Base-by-base conservation (phyloP, 164 flowering plant genomes). In the Piper longum region DNA sequence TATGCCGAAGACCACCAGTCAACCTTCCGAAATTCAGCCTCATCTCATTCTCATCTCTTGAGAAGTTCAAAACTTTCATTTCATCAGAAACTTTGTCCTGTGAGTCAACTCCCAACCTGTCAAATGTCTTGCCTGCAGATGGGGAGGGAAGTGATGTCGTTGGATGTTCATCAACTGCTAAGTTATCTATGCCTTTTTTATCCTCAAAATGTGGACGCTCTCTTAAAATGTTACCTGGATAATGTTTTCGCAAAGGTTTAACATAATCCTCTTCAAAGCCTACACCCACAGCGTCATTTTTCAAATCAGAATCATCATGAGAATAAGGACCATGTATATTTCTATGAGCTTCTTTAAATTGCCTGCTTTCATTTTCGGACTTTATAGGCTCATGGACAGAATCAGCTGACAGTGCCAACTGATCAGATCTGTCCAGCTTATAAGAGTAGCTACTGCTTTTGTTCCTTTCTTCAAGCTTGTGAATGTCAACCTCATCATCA, bases 1-100 rank as follows among this genome's bases (percentile, higher is more conserved):
- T 89, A 70, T 91, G 85, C 52, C 87, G 71, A 55, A 81, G 63
- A 61, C 98, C 98, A 71, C 98, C 98, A 1, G 70, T 79, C 66
- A 89, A 70, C 16, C 17, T 72, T 56, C 83, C 88, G 16, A 82
- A 74, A 18, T 72, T 84, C 64, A 87, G 65, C 57, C 65, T 79
- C 5, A 58, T 66, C 40, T 61, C 79, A 61, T 64, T 70, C 45
- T 72, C 87, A 9, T 59, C 41, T 65, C 65, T 72, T 5, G 72
- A 62, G 54, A 62, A 63, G 61, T 59, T 51, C 12, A 57, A 26
- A 66, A 65, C 1, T 44, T 64, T 75, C 64, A 67, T 64, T 39
- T 26, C 12, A 60, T 41, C 36, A 67, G 64, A 57, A n/a, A n/a
- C n/a, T 45, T 70, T 16, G 14, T 17, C 54, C 44, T 39, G 18